These are phyloP conservation scores for Amaranthus tricolor DNA, from an alignment of 179 eudicot species.

Conservation along the genomic window DNA sequence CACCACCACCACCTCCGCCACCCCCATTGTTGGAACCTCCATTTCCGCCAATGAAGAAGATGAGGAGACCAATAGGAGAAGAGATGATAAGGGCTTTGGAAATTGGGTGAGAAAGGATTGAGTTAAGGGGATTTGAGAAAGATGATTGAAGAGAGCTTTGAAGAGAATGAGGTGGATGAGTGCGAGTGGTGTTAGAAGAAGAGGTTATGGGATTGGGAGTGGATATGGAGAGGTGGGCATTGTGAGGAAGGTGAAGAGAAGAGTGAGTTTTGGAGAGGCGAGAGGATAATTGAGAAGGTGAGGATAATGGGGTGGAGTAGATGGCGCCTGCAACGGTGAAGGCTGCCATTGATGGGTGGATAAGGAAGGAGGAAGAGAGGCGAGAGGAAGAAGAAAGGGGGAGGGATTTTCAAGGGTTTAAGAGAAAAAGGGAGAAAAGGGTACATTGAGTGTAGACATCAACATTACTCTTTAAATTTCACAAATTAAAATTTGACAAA, in stretches of 20 bases:
- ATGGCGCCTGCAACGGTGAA: conserved; percentile 6
- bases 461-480: too few species aligned
- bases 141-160: conserved; percentile 17
- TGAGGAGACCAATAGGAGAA: conserved; percentile 34
- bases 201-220: conserved; percentile 13
- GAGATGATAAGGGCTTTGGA: conserved; percentile 32
- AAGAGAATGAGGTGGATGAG: neutral
- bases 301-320: neutral
- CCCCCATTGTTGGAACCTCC: neutral
- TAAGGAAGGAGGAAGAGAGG: conserved; percentile 5
- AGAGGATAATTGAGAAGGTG: conserved; percentile 16
- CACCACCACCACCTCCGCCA: conserved; percentile 24
- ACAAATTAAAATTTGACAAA: too few species aligned
- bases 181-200: conserved; percentile 16
- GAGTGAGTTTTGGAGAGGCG: conserved; percentile 19
- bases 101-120: conserved; percentile 7
- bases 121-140: conserved; percentile 12
- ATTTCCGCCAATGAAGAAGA: conserved; percentile 22
- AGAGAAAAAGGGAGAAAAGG: neutral
- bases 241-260: conserved; percentile 18
- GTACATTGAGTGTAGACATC: neutral
- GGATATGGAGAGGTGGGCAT: conserved; percentile 1
- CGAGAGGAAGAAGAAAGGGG: conserved; percentile 2
- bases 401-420: conserved; percentile 12
- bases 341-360: conserved; percentile 15